Evolutionary conservation across 2,329 filamentous ascomycete genomes (phyloP).

Genomic region (Fonsecaea multimorphosa): DNA sequence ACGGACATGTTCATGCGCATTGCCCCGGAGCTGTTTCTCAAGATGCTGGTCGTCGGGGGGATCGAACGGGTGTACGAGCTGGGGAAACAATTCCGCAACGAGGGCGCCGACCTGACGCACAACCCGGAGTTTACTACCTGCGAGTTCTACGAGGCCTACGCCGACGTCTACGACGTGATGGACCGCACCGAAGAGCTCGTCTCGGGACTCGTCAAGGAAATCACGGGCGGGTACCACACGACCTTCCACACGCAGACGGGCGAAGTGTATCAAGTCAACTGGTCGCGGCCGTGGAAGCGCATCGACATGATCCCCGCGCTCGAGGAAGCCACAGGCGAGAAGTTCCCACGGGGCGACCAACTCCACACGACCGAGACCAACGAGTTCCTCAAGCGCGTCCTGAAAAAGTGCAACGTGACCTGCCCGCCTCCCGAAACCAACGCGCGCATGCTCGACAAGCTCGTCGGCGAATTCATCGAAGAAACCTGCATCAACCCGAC

Average conservation of each 20-base stretch:
- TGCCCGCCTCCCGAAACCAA: conserved; percentile 92
- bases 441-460: conserved; percentile 93
- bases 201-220: conserved; percentile 81
- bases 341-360: conserved; percentile 87
- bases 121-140: conserved; percentile 98
- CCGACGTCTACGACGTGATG: conserved; percentile 90
- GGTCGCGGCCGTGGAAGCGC: conserved; percentile 90
- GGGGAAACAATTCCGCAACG: conserved; percentile 93
- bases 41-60: conserved; percentile 93
- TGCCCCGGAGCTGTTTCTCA: conserved; percentile 93
- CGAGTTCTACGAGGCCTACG: conserved; percentile 96
- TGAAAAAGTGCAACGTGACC: conserved; percentile 89
- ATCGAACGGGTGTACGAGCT: conserved; percentile 95
- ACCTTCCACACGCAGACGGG: conserved; percentile 85
- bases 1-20: conserved; percentile 95
- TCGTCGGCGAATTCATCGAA: conserved; percentile 93
- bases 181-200: conserved; percentile 91
- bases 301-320: conserved; percentile 96
- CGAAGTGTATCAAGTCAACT: conserved; percentile 90
- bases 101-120: conserved; percentile 89
- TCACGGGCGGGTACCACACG: conserved; percentile 84
- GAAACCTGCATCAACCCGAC: conserved; percentile 92
- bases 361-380: conserved; percentile 89
- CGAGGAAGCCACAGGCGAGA: conserved; percentile 87
- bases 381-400: conserved; percentile 80